phyloP scores from a whole-genome alignment of 345 rosid species.

The Geranium rotundifolium region DNA sequence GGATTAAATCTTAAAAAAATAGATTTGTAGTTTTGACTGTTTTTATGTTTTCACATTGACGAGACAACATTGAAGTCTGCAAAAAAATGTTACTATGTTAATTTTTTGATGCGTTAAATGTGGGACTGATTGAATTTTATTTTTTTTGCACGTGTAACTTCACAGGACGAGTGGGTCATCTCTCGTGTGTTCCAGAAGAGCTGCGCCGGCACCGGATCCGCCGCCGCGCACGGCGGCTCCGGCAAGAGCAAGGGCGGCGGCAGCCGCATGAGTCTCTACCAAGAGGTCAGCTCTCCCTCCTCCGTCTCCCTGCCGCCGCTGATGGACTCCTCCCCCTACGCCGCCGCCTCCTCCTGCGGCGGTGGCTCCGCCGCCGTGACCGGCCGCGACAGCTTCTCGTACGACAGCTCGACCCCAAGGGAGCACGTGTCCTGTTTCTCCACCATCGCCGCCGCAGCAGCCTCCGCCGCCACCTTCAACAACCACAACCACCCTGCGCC shows the following conservation, averaged over 20 bases:
- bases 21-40: too few relatives aligned
- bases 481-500: slow-evolving; percentile 4
- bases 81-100: too few relatives aligned
- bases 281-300: slow-evolving; percentile 56
- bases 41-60: too few relatives aligned
- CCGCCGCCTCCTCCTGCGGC: slow-evolving; percentile 5
- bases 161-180: slow-evolving; percentile 93
- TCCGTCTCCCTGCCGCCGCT: slow-evolving; percentile 80
- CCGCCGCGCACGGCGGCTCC: slow-evolving; percentile 12
- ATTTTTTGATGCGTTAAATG: too few relatives aligned
- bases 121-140: neutral
- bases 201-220: slow-evolving; percentile 22
- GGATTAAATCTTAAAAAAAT: too few relatives aligned
- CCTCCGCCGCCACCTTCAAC: slow-evolving; percentile 18
- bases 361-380: slow-evolving; percentile 14
- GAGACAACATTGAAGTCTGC: too few relatives aligned
- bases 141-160: neutral
- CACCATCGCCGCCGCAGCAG: slow-evolving; percentile 51
- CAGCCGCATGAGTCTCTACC: slow-evolving; percentile 17
- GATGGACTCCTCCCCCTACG: slow-evolving; percentile 29
- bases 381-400: slow-evolving; percentile 43
- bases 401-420: slow-evolving; percentile 30
- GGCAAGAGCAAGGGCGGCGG: slow-evolving; percentile 8
- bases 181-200: slow-evolving; percentile 74
- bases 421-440: slow-evolving; percentile 99